Evolutionary conservation across 2,329 filamentous ascomycete genomes (phyloP).

Genomic region (Alternaria viburni): DNA sequence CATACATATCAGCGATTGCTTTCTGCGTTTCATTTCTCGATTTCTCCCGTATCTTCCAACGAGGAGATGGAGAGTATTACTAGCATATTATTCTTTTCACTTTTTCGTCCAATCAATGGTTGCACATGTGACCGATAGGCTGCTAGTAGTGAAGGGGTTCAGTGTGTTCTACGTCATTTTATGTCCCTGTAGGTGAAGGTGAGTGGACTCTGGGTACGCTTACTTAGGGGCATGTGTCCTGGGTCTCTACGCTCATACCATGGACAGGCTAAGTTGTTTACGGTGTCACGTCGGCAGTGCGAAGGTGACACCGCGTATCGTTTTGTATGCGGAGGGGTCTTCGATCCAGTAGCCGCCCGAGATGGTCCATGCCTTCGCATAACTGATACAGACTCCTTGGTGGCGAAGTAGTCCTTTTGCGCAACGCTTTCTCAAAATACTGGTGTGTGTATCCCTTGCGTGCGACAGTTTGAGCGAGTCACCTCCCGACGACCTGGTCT

Average conservation of each 20-base stretch:
- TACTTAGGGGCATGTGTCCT: not conserved
- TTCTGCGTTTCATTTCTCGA: not conserved
- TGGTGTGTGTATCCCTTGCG: constrained; percentile 19
- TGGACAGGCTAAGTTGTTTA: constrained; percentile 2
- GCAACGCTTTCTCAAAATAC: not conserved
- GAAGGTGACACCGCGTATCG: constrained; percentile 17
- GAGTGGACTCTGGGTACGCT: not conserved
- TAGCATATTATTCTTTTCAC: not conserved
- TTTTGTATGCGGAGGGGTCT: constrained; percentile 14
- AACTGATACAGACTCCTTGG: constrained; percentile 19
- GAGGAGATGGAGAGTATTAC: not conserved
- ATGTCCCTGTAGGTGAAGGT: not conserved
- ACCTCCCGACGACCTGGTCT: constrained; percentile 31
- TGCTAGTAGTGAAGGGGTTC: not conserved
- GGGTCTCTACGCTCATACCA: constrained; percentile 1
- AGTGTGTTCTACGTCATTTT: not conserved
- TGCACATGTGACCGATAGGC: not conserved
- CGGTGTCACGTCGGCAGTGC: constrained; percentile 19
- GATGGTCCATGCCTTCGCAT: constrained; percentile 22
- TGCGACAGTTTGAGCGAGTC: constrained; percentile 18
- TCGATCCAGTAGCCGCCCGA: constrained; percentile 20
- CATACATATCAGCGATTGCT: not conserved
- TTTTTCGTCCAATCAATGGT: not conserved
- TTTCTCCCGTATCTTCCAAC: not conserved
- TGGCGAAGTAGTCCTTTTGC: not conserved